These are phyloP conservation scores for Acmispon strigosus DNA, from an alignment of 306 rosid species.

Conservation along the genomic window DNA sequence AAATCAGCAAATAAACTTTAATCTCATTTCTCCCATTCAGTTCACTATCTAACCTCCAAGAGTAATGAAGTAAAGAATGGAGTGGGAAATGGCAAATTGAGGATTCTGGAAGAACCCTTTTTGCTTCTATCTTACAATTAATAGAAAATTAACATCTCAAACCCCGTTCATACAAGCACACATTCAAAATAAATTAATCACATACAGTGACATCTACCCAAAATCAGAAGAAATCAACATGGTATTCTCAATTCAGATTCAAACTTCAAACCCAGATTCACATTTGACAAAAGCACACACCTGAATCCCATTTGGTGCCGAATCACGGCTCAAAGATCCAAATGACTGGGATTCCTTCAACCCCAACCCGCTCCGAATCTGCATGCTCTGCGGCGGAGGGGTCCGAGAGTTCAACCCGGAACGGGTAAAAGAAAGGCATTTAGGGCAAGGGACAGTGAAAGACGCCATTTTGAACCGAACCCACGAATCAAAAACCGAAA, in stretches of 20 bases:
- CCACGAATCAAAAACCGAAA: slow-evolving; percentile 15
- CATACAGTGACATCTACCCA: background rate
- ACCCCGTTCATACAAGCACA: background rate
- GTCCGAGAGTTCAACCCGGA: slow-evolving; percentile 25
- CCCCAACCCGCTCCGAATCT: slow-evolving; percentile 11
- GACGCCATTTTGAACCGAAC: slow-evolving; percentile 47
- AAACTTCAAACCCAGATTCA: slow-evolving; percentile 25
- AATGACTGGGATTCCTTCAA: slow-evolving; percentile 28
- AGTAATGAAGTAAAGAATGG: background rate
- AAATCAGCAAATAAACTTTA: background rate
- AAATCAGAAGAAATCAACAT: slow-evolving; percentile 23
- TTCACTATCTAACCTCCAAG: background rate
- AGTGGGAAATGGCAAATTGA: background rate
- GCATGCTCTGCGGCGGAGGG: slow-evolving; percentile 6
- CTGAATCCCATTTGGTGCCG: slow-evolving; percentile 14
- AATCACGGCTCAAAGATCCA: slow-evolving; percentile 33
- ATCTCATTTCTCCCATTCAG: background rate
- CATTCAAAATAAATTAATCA: background rate
- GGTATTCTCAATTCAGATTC: background rate
- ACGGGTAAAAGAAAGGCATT: slow-evolving; percentile 27
- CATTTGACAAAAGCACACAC: slow-evolving; percentile 12
- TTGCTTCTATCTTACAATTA: background rate
- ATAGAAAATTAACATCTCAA: background rate
- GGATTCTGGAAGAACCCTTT: no score
- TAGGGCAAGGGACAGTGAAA: slow-evolving; percentile 55